Evolutionary conservation across 2,329 filamentous ascomycete genomes (phyloP).

Genomic region (Botrytis byssoidea): DNA sequence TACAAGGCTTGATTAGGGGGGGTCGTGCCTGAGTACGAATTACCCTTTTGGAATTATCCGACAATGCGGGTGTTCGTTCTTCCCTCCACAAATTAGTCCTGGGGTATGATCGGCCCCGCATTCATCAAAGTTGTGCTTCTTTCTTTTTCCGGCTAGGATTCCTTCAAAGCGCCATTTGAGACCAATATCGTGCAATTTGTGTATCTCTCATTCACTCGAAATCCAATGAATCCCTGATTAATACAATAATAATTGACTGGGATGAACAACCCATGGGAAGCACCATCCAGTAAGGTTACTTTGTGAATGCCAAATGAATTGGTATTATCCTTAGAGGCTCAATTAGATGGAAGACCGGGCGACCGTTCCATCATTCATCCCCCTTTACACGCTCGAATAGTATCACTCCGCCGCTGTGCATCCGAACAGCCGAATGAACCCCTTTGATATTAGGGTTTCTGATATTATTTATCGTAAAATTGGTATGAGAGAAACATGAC

Average conservation of each 20-base stretch:
- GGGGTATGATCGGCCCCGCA: slow-evolving; percentile 20
- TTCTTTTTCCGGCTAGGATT: background rate
- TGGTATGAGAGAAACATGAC: background rate
- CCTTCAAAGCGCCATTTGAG: background rate
- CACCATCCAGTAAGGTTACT: background rate
- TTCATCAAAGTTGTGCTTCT: slow-evolving; percentile 3
- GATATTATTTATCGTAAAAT: slow-evolving; percentile 17
- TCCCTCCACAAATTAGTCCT: slow-evolving; percentile 17
- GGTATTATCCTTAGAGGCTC: background rate
- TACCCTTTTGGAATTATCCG: slow-evolving; percentile 11
- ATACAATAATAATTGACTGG: background rate
- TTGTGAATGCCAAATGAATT: background rate
- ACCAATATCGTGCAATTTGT: slow-evolving; percentile 9
- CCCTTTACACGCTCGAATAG: slow-evolving; percentile 1
- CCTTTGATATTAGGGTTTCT: slow-evolving; percentile 14
- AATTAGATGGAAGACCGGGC: background rate
- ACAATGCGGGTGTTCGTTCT: slow-evolving; percentile 11
- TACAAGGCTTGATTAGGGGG: slow-evolving; percentile 4
- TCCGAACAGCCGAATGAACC: slow-evolving; percentile 17
- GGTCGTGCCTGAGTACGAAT: slow-evolving; percentile 11
- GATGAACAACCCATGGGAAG: background rate
- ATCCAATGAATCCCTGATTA: background rate
- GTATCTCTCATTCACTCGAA: background rate
- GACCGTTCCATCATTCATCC: background rate
- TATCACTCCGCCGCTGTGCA: background rate